phyloP scores from a whole-genome alignment of 495 filamentous ascomycete genomes.

The Xylaria acuta region DNA sequence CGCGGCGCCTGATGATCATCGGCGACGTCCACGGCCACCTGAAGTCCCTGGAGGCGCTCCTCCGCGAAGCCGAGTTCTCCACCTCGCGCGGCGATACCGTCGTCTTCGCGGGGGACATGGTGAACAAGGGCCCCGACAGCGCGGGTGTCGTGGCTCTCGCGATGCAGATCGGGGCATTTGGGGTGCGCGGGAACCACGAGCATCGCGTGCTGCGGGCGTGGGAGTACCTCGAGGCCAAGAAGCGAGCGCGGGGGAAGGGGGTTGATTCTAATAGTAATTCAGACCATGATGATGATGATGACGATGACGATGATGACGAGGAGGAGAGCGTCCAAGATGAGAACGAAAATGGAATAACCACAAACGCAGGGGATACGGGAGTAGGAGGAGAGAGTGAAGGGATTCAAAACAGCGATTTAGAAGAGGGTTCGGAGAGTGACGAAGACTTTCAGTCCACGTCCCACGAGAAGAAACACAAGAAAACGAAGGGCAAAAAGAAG shows the following conservation, averaged over 20 bases:
- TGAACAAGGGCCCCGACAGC: slow-evolving; percentile 89
- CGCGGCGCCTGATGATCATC: slow-evolving; percentile 67
- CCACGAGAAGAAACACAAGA: slow-evolving; percentile 28
- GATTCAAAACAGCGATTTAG: slow-evolving; percentile 7
- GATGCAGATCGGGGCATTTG: slow-evolving; percentile 70
- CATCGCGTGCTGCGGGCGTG: slow-evolving; percentile 69
- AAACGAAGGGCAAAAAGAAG: slow-evolving; percentile 22
- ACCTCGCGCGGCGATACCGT: slow-evolving; percentile 69
- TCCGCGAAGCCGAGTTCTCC: slow-evolving; percentile 72
- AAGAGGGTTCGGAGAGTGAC: slow-evolving; percentile 23
- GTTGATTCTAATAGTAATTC: slow-evolving; percentile 31
- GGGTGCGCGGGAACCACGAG: slow-evolving; percentile 93
- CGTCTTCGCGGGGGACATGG: slow-evolving; percentile 81
- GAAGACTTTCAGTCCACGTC: neutral
- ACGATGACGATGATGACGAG: neutral
- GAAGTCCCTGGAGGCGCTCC: slow-evolving; percentile 66
- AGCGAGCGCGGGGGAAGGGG: neutral
- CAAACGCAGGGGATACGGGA: neutral
- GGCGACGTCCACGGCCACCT: slow-evolving; percentile 93
- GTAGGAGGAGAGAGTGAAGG: neutral
- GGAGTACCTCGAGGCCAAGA: slow-evolving; percentile 17
- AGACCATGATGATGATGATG: neutral
- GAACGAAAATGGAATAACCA: slow-evolving; percentile 1
- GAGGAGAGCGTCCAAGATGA: neutral
- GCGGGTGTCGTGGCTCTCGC: slow-evolving; percentile 77